Evolutionary conservation across 805 yeast species (phyloP).

Genomic region (Candida namnaoensis): DNA sequence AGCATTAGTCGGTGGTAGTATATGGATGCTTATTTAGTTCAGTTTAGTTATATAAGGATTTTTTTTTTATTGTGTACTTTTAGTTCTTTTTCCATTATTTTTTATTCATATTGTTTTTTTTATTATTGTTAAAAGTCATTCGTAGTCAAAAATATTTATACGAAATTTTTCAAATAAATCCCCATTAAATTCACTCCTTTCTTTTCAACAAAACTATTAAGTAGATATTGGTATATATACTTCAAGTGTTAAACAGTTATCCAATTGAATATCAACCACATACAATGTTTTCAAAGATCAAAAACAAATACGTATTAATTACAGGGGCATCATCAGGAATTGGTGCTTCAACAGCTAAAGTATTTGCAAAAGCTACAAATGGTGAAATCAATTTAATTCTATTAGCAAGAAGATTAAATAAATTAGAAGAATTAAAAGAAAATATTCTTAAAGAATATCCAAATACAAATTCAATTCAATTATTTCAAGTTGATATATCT

Average conservation of each 20-base stretch:
- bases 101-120: no score
- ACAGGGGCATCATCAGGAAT: conserved; percentile 94
- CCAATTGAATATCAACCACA: no score
- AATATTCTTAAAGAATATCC: conserved; percentile 38
- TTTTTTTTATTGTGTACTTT: background rate
- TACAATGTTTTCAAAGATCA: conserved; percentile 39
- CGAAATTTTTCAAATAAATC: no score
- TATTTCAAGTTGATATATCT: conserved; percentile 44
- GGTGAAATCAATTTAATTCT: conserved; percentile 61
- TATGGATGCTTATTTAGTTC: conserved; percentile 65
- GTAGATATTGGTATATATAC: no score
- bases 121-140: no score
- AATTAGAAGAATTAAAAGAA: conserved; percentile 35
- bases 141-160: no score
- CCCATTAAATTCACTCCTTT: no score
- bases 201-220: no score
- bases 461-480: conserved; percentile 27
- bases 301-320: conserved; percentile 68
- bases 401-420: conserved; percentile 64
- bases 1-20: conserved; percentile 50
- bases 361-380: conserved; percentile 62
- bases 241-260: no score
- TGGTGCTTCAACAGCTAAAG: conserved; percentile 81
- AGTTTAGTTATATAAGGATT: no score
- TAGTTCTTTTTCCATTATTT: no score